Conservation (phyloP, 176 grass and related monocot species). For the Cenchrus fungigraminus region DNA sequence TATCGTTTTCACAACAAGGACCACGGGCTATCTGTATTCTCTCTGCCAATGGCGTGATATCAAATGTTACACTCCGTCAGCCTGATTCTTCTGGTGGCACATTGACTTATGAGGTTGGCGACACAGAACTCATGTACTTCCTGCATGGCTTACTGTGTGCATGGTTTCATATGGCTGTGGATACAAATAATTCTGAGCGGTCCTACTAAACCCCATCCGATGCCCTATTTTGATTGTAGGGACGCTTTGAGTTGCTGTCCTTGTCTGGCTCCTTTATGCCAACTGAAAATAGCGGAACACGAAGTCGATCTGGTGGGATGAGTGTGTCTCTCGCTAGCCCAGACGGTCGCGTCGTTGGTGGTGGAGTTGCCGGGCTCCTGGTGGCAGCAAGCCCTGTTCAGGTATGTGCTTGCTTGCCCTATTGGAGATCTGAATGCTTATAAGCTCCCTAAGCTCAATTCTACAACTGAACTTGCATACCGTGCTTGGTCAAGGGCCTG, state of each 20-base stretch:
- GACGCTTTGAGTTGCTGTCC: slow-evolving; percentile 85
- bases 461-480: background rate
- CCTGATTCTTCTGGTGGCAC: slow-evolving; percentile 95
- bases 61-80: slow-evolving; percentile 87
- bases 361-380: slow-evolving; percentile 79
- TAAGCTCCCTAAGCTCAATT: background rate
- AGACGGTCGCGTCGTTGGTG: slow-evolving; percentile 88
- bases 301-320: slow-evolving; percentile 90
- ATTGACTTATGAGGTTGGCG: slow-evolving; percentile 87
- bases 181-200: slow-evolving; percentile 1
- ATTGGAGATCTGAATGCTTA: background rate
- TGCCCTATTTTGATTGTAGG: slow-evolving; percentile 52
- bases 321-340: slow-evolving; percentile 85
- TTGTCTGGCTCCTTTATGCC: slow-evolving; percentile 97
- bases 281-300: slow-evolving; percentile 70
- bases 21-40: slow-evolving; percentile 83
- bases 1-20: slow-evolving; percentile 92
- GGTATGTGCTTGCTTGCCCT: slow-evolving; percentile 42
- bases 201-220: background rate
- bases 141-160: background rate
- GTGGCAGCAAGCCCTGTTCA: slow-evolving; percentile 90
- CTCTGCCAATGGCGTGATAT: slow-evolving; percentile 89
- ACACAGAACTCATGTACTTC: background rate
- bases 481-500: background rate
- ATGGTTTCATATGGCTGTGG: background rate